These are phyloP conservation scores for Diaporthe sp. DNA, from an alignment of 2,329 filamentous ascomycete species.

Conservation along the genomic window DNA sequence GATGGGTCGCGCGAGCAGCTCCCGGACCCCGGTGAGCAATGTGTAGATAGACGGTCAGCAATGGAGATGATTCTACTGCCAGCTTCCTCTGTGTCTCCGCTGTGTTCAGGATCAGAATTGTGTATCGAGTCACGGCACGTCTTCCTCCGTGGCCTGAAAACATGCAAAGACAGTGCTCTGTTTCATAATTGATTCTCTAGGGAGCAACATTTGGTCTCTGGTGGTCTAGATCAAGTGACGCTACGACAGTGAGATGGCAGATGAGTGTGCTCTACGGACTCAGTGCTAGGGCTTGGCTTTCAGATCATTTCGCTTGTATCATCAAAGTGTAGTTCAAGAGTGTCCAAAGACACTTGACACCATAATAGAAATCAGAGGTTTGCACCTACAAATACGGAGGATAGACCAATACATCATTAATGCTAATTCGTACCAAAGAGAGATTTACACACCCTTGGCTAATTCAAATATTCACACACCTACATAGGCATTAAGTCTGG, in stretches of 20 bases:
- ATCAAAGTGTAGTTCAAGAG: background rate
- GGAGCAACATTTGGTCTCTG: background rate
- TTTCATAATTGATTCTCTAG: background rate
- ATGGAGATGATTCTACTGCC: slow-evolving; percentile 23
- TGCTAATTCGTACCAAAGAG: no score
- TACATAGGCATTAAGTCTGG: no score
- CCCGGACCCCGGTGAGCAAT: slow-evolving; percentile 3
- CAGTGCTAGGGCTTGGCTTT: background rate
- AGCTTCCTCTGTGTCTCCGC: background rate
- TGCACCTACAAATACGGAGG: no score
- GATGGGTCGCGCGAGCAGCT: slow-evolving; percentile 33
- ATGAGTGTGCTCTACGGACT: no score
- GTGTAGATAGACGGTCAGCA: slow-evolving; percentile 40
- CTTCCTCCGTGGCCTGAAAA: background rate
- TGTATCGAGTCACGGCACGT: background rate
- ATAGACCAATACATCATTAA: no score
- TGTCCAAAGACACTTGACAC: background rate
- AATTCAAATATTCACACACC: no score
- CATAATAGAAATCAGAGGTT: no score
- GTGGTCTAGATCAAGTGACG: background rate
- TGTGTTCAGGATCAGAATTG: background rate
- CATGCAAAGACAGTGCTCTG: background rate
- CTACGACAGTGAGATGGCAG: background rate
- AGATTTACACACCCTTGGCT: no score
- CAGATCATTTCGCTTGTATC: background rate